Evolutionary conservation across 2,329 filamentous ascomycete genomes (phyloP), one percentile per base, ranked within the genome.

Genomic region (Knufia petricola): DNA sequence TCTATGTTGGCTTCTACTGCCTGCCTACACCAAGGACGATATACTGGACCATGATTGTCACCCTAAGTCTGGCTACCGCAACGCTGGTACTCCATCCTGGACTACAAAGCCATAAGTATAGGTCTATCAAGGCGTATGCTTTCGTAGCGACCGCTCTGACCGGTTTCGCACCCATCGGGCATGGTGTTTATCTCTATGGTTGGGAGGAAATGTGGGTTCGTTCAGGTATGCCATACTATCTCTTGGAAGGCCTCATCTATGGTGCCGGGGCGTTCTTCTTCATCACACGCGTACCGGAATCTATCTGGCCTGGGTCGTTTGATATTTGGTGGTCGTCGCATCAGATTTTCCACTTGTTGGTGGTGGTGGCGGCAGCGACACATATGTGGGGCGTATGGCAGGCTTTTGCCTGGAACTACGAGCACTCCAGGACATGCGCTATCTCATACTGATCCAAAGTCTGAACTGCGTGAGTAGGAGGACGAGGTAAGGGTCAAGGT

Each of bases 281-380:
- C 52, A 43, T 53, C 17, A 58, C 56, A 17, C 52, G 56, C 9
- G 50, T 57, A 19, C 58, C 58, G 1, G 58, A 59, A 43, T 58
- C 56, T 2, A 51, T 58, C 20, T 60, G 49, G 43, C 64, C 64
- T 1, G 63, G 61, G 2, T 51, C 48, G 13, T 66, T 66, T 47
- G 63, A 65, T 44, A 58, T 66, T 26, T 65, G 59, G 55, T 60
- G 61, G 13, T 56, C 58, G 12, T 66, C 62, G 4, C 64, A 66
- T 49, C 61, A 60, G 3, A 52, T 65, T 13, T 66, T 61, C 53
- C 64, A 66, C 49, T 31, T 64, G 3, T 57, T 65, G 2, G 64
- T 66, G 8, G 69, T 71, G 0, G 26, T 72, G 3, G 68, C 66
- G 4, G 65, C 66, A 21, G 53, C 61, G 23, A 58, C 67, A 10